Conservation (phyloP, 2,329 filamentous ascomycete species). For the Ophiostoma sp. region DNA sequence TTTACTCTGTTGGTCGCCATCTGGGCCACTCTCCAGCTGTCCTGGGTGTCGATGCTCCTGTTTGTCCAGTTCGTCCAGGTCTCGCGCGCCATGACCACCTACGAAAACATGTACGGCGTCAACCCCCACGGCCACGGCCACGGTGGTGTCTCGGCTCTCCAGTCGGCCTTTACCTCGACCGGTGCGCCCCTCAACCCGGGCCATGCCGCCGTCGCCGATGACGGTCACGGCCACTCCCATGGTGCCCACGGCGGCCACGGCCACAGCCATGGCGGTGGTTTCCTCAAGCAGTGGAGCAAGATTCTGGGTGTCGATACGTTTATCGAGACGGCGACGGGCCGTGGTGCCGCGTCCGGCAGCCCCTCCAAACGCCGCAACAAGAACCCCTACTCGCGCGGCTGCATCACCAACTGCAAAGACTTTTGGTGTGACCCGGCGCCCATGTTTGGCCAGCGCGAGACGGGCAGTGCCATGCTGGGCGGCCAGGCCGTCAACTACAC, state of each 20-base stretch:
- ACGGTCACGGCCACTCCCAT: constrained; percentile 46
- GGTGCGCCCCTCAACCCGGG: constrained; percentile 68
- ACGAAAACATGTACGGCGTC: constrained; percentile 90
- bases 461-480: constrained; percentile 72
- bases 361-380: constrained; percentile 52
- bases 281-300: constrained; percentile 76
- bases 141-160: constrained; percentile 53
- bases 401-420: constrained; percentile 87
- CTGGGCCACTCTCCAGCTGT: constrained; percentile 82
- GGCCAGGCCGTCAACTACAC: constrained; percentile 84
- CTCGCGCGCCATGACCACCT: constrained; percentile 89
- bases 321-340: constrained; percentile 84
- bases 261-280: constrained; percentile 51
- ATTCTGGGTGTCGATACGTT: constrained; percentile 92
- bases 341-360: constrained; percentile 62
- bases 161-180: constrained; percentile 75
- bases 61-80: constrained; percentile 93
- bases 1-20: constrained; percentile 78
- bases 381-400: constrained; percentile 84
- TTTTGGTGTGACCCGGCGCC: constrained; percentile 94
- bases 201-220: constrained; percentile 60
- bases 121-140: constrained; percentile 49
- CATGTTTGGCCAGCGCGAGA: constrained; percentile 72
- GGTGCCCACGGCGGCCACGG: constrained; percentile 43
- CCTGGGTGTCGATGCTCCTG: constrained; percentile 96